Base-by-base conservation (phyloP, 2,329 filamentous ascomycete genomes). In the Metarhizium anisopliae region DNA sequence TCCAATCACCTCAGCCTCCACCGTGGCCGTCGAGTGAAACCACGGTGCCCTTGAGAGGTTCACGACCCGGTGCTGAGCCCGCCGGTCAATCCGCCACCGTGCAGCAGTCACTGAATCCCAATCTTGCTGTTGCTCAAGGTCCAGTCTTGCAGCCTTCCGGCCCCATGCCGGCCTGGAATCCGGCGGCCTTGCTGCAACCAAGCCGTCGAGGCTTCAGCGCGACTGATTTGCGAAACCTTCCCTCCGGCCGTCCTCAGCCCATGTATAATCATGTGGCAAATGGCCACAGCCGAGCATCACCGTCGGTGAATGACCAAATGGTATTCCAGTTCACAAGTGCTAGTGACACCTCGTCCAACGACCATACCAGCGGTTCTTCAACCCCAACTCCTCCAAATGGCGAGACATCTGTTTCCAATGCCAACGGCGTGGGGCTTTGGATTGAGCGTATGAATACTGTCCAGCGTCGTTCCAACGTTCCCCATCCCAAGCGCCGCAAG, bases 361-460 rank as follows among this genome's bases (percentile, higher is more conserved):
- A 64, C 5, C 63, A 67, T 20, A 64, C 68, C 35, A 70, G 66
- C 56, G 63, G 62, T 52, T 63, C 67, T 13, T 70, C 68, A 52
- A 75, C 67, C 18, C 67, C 68, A 4, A 62, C 66, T 25, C 67
- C 67, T 4, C 62, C 55, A 29, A 60, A 62, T 16, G 63, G 64
- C 50, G 62, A 66, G 42, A 57, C 59, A 18, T 58, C 60, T 18
- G 50, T 60, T 6, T 56, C 60, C 38, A 40, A 40, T 40, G 5
- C 38, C 20, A 67, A 62, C 52, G 80, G 82, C 30, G 78, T 83
- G 61, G 77, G 79, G 10, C 72, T 73, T 55, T 82, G 91, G 73
- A 82, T 95, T 50, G 89, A 95, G 68, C 81, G 83, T 36, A 77
- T 91, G 67, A 89, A 92, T 67, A 85, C 86, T 61, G 81, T 95